These are phyloP conservation scores for Leccinum rimulosum DNA, from an alignment of 768 basidiomycete genomes.

Conservation along the genomic window DNA sequence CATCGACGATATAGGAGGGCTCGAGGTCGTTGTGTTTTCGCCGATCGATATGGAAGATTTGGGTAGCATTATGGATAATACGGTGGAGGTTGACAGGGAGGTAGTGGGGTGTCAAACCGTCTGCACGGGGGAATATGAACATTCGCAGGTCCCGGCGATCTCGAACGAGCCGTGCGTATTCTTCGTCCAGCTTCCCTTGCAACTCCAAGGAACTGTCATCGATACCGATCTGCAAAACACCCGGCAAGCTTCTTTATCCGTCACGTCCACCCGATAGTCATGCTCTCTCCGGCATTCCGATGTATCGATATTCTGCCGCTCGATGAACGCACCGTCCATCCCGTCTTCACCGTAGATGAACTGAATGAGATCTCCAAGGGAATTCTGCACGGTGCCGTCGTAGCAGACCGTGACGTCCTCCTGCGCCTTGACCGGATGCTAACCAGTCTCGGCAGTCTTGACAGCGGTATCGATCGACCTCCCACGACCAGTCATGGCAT, in stretches of 20 bases:
- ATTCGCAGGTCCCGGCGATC: conserved; percentile 79
- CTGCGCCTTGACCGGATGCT: conserved; percentile 95
- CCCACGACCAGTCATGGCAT: too few species aligned
- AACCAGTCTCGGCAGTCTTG: conserved; percentile 99
- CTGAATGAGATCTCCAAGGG: conserved; percentile 92
- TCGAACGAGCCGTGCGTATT: conserved; percentile 58
- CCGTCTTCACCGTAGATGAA: conserved; percentile 98
- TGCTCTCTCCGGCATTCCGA: conserved; percentile 46
- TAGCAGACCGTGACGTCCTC: conserved; percentile 98
- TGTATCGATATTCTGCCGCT: conserved; percentile 91
- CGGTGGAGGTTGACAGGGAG: conserved; percentile 95
- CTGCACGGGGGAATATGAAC: conserved; percentile 79
- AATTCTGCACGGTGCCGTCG: conserved; percentile 97
- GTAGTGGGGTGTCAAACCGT: conserved; percentile 72
- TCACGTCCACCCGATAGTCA: too few species aligned
- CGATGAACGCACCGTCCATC: conserved; percentile 97
- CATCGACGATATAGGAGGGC: conserved; percentile 81
- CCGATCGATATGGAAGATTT: conserved; percentile 94
- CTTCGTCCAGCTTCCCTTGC: conserved; percentile 81
- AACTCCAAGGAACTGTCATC: conserved; percentile 82
- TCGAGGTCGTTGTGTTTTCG: conserved; percentile 92
- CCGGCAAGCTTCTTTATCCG: conserved; percentile 54
- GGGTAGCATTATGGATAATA: conserved; percentile 91
- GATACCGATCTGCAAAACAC: conserved; percentile 82
- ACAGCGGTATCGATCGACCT: conserved; percentile 89